Evolutionary conservation across 78 protist genomes (phyloP), one percentile per base, ranked within the genome.

Genomic region (Cavenderia fasciculata): DNA sequence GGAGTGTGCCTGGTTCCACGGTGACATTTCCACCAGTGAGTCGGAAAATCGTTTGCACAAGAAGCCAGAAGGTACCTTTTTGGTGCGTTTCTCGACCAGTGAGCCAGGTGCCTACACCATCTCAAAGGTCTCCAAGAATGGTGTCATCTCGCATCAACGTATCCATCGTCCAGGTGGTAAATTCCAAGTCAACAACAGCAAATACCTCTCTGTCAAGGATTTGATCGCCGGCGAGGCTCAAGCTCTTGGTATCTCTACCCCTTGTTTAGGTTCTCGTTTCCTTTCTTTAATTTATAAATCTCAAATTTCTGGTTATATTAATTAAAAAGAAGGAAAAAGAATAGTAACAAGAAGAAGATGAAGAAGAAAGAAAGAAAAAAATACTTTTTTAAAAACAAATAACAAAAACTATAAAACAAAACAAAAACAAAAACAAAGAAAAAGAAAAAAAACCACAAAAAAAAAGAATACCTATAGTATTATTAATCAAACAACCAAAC

Each of bases 1-100:
- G 87, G 86, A 71, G 23, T 92, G 87, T 74, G 85, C 90, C 40
- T 93, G 95, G 95, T 93, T 93, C 88, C 95, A 93, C 27, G 95
- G 93, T 49, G 95, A 93, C 36, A 93, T 93, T 47, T 86, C 93
- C 34, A 93, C 95, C 23, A 49, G 65, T 31, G 95, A 93, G 51
- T 74, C 86, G 36, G 91, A 93, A 43, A 71, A 72, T 49, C 47
- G 86, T 43, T 74, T 93, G 18, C 59, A 51, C 46, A 59, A 82
- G 33, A 82, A 84, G 47, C 78, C 93, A 63, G 95, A 66, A 27
- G 95, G 95, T 25, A 75, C 95, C 29, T 92, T 92, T 75, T 88
- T 92, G 47, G 95, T 92, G 19, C 36, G 95, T 18, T 92, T 92
- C 87, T 69, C 86, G n/a, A 73, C 95, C 1, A 63, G 79, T 69